Base-by-base conservation (phyloP, 495 filamentous ascomycete genomes). In the Penicillium cosmopolitanum region DNA sequence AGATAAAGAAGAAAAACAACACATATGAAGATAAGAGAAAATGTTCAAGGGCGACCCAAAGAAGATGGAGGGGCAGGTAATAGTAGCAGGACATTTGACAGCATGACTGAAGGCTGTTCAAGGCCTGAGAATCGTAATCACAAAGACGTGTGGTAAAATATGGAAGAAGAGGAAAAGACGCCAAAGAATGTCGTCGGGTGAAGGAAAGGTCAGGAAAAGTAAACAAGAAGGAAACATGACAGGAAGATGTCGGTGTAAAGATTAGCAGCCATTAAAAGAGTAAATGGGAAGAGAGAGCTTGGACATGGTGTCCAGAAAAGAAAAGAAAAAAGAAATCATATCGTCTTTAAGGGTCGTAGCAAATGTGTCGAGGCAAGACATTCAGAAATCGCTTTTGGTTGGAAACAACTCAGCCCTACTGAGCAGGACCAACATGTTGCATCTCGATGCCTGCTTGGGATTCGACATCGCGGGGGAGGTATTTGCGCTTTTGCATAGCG, bases 391-490 rank as follows among this genome's bases (percentile, higher is more conserved):
- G 46, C 46, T 48, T 48, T 48, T 38, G 46, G 21, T 48, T 48
- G 21, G 40, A 9, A 16, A 18, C 2, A 18, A 16, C 56, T 58
- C 54, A 64, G 16, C 42, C 52, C 47, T 67, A 60, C 40, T 66
- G 62, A 48, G 53, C 56, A 16, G 69, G 55, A 57, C 74, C 68
- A 50, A 87, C 80, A 57, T 74, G 65, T 57, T 85, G 82, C 84
- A 89, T 83, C 67, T 89, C 86, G 66, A 89, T 80, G 9, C 76
- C 83, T 47, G 73, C 70, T 60, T 84, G 81, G 60, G 81, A 74
- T 61, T 85, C 83, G 44, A 80, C 67, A 57, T 81, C 75, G 9
- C 75, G 74, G 28, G 81, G 77, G 13, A 77, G 80, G 60, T 80
- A 74, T 62, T 85, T 84, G 42, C 82, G 82, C 70, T 77, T 83